Evolutionary conservation across 345 rosid species (phyloP).

Genomic region (Eucalyptus globulus): DNA sequence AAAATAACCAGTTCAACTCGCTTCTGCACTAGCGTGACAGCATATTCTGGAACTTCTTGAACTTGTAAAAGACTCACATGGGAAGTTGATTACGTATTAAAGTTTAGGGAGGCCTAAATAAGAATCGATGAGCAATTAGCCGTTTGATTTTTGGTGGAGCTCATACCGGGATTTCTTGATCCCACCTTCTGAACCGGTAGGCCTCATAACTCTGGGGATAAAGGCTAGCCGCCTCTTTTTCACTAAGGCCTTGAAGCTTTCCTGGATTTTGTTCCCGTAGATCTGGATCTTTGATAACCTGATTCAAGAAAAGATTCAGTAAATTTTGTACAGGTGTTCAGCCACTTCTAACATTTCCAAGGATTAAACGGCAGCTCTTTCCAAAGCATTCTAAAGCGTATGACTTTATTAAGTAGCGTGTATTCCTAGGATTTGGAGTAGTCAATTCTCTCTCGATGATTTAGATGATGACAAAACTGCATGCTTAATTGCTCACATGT

Average conservation of each 20-base stretch:
- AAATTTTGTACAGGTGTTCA: background rate
- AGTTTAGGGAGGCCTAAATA: background rate
- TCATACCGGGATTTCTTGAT: background rate
- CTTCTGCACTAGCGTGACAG: background rate
- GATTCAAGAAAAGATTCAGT: background rate
- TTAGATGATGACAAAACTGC: background rate
- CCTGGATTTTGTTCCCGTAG: constrained; percentile 5
- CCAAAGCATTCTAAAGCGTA: background rate
- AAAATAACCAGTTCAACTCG: background rate
- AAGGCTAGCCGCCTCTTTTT: background rate
- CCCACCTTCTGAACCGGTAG: background rate
- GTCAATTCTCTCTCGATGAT: background rate
- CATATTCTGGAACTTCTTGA: background rate
- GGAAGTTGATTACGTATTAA: background rate
- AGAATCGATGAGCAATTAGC: background rate
- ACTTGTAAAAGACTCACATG: background rate
- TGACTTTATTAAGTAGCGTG: background rate
- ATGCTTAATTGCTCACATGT: background rate
- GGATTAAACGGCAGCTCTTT: background rate
- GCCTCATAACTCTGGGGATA: background rate
- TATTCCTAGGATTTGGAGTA: background rate
- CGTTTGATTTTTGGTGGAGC: background rate
- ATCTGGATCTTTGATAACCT: constrained; percentile 1
- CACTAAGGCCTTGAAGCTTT: constrained; percentile 2
- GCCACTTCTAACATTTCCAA: background rate